These are phyloP conservation scores for Trypanosoma vivax DNA, from an alignment of 208 protist species.

Conservation along the genomic window DNA sequence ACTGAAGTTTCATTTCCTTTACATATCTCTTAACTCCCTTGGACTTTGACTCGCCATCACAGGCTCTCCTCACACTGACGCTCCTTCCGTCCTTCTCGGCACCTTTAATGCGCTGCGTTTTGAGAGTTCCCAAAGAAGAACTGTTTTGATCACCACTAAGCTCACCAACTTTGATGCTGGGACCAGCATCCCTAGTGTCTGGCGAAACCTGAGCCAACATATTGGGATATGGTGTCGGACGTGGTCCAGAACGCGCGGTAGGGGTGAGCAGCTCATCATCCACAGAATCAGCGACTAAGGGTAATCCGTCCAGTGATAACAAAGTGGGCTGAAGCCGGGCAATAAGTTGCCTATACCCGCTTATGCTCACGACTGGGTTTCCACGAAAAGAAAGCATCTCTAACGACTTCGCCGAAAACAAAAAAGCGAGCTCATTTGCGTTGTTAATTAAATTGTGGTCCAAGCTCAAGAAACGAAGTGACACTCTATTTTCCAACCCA, in stretches of 20 bases:
- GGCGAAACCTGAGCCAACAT: neutral
- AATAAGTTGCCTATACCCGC: conserved; percentile 37
- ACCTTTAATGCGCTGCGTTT: too few relatives aligned
- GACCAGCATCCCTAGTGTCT: neutral
- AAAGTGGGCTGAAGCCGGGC: conserved; percentile 36
- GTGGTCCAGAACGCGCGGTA: neutral
- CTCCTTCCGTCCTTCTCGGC: too few relatives aligned
- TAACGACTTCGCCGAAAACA: conserved; percentile 33
- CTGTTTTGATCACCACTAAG: too few relatives aligned
- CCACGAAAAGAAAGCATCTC: conserved; percentile 48
- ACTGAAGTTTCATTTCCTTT: too few relatives aligned
- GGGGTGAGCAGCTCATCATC: neutral
- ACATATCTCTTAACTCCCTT: too few relatives aligned
- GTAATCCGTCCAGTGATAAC: conserved; percentile 61
- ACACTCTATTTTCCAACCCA: conserved; percentile 48
- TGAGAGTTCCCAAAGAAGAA: too few relatives aligned
- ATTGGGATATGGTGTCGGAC: neutral
- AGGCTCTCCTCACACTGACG: too few relatives aligned
- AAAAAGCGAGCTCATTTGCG: conserved; percentile 55
- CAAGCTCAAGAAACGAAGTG: conserved; percentile 42
- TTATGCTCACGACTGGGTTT: conserved; percentile 54
- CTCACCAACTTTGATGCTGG: neutral
- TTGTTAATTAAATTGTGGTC: conserved; percentile 74
- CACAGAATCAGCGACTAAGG: conserved; percentile 24
- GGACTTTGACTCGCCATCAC: too few relatives aligned